Base-by-base conservation (phyloP, 2,329 filamentous ascomycete genomes). In the Aspergillus oerlinghausenensis region DNA sequence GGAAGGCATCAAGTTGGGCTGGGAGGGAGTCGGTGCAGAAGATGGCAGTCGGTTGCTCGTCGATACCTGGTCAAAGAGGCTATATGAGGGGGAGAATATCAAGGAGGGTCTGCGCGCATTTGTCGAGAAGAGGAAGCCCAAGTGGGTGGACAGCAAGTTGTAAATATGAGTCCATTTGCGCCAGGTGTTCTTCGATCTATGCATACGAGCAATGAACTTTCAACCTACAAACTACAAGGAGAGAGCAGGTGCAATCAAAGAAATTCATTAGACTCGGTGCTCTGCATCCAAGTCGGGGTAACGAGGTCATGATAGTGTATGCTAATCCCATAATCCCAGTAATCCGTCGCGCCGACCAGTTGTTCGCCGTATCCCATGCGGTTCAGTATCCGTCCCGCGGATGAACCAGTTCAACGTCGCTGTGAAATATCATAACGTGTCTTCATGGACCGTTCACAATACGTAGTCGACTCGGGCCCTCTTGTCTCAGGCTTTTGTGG, bases 31-130 rank as follows among this genome's bases (percentile, higher is more conserved):
- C 21, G 84, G 86, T 10, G 87, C 86, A 0, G 84, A 86, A 70
- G 80, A 83, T 59, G 87, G 76, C 9, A 89, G 85, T 38, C 77
- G 76, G 58, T 67, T 83, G 60, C 69, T 89, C 55, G 77, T 80
- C 17, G 79, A 84, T 54, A 80, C 80, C 1, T 82, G 86, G 77
- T 87, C 83, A 65, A 76, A 76, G 54, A 77, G 77, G 57, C 78
- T 92, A 55, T 79, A 86, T 60, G 80, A 77, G 2, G 88, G 84
- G 0, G 86, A 88, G 63, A 93, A 93, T 72, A 85, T 90, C 73
- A 82, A 81, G 55, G 89, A 92, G 74, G 90, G 89, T 0, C 78
- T 92, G 21, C 77, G 71, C 73, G 89, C 88, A 58, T 93, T 93
- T 77, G 86, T 89, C 19, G 88, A 92, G 79, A 90, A 86, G 80